A percentile compares a stretch with the other conserved stretches of the same genome.
These are phyloP conservation scores for Diplosphaera chodatii DNA, from an alignment of 139 green algal species.

Conservation along the genomic window DNA sequence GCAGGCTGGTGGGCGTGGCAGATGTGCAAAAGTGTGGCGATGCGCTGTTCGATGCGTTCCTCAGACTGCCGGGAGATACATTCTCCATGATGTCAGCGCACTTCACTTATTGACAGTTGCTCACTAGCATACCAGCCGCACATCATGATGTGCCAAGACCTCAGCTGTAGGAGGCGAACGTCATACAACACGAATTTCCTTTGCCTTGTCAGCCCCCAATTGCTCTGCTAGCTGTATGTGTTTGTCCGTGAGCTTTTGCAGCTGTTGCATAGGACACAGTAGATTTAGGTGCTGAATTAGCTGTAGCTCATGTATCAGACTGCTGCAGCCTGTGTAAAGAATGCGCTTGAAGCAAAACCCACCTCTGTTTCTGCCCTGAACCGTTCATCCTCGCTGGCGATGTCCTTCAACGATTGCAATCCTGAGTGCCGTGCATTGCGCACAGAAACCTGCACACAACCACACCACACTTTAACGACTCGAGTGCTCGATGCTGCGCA, in stretches of 20 bases:
- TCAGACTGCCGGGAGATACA: slow-evolving; percentile 71
- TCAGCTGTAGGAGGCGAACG: too few relatives aligned
- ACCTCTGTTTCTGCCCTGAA: slow-evolving; percentile 16
- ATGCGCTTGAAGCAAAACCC: not conserved
- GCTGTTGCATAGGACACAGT: slow-evolving; percentile 24
- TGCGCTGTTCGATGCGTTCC: slow-evolving; percentile 63
- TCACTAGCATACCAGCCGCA: too few relatives aligned
- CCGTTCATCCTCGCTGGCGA: slow-evolving; percentile 13
- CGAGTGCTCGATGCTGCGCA: too few relatives aligned
- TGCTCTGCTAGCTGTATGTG: slow-evolving; percentile 20
- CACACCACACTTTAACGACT: not conserved
- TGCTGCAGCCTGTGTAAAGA: too few relatives aligned
- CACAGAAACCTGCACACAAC: slow-evolving; percentile 27
- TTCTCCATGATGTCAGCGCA: slow-evolving; percentile 56
- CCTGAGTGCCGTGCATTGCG: slow-evolving; percentile 44
- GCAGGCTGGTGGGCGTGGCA: slow-evolving; percentile 60
- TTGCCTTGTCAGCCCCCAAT: slow-evolving; percentile 20
- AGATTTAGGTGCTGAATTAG: slow-evolving; percentile 3
- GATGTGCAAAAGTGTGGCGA: slow-evolving; percentile 52
- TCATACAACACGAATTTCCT: too few relatives aligned
- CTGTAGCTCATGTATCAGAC: too few relatives aligned
- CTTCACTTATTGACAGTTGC: slow-evolving; percentile 32
- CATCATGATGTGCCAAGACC: too few relatives aligned
- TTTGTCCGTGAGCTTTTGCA: slow-evolving; percentile 51
- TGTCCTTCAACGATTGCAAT: slow-evolving; percentile 31